A percentile compares a stretch with the other conserved stretches of the same genome.
Conservation (phyloP, 2,329 filamentous ascomycete genomes). For the Microcyclosporella mali region DNA sequence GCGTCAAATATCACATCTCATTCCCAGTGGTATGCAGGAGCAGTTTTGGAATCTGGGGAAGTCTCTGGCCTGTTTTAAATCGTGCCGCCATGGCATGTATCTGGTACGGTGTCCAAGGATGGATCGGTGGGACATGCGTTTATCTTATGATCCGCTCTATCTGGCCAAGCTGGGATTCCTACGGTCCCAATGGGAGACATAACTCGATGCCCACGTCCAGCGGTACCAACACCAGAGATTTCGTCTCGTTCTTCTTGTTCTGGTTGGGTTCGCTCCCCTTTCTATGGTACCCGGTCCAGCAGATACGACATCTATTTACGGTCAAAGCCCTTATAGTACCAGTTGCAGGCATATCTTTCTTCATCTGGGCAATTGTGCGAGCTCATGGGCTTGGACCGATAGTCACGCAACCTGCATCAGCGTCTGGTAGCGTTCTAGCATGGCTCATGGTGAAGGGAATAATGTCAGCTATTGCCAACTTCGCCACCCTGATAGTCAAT, state of each 20-base stretch:
- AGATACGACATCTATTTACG: constrained; percentile 87
- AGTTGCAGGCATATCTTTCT: constrained; percentile 73
- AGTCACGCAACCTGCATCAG: constrained; percentile 58
- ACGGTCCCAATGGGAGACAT: constrained; percentile 41
- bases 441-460: constrained; percentile 82
- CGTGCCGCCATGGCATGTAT: constrained; percentile 81
- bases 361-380: constrained; percentile 77
- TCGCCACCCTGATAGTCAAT: constrained; percentile 69
- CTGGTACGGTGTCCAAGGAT: constrained; percentile 81
- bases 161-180: constrained; percentile 55
- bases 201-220: constrained; percentile 60
- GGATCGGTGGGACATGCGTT: constrained; percentile 75
- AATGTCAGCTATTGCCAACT: constrained; percentile 87
- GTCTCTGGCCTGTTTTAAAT: constrained; percentile 83
- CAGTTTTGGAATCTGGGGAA: constrained; percentile 84
- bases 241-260: constrained; percentile 79
- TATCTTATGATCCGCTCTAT: constrained; percentile 83
- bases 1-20: constrained; percentile 79
- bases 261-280: constrained; percentile 75
- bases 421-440: constrained; percentile 61
- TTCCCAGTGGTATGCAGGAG: constrained; percentile 75
- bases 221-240: constrained; percentile 69
- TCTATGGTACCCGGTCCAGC: constrained; percentile 83
- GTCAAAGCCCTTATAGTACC: constrained; percentile 83
- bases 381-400: constrained; percentile 81